Evolutionary conservation across 78 protist genomes (phyloP), one percentile per base, ranked within the genome.

Genomic region (Dictyostelium discoideum): DNA sequence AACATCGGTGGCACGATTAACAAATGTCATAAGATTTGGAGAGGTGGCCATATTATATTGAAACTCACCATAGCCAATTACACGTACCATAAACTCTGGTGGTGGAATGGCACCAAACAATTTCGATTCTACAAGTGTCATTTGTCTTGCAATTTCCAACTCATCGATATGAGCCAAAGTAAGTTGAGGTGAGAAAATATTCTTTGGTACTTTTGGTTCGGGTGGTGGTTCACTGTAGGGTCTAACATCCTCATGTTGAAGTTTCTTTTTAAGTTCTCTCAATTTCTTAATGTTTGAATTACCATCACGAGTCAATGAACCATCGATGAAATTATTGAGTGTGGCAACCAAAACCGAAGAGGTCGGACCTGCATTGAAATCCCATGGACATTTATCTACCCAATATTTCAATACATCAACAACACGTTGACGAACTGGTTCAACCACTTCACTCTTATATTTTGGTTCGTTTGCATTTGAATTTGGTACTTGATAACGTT

Each of bases 301-400:
- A 3, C 67, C 84, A 72, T 90, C 95, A 42, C 95, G 69, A 14
- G 95, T 90, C 6, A 90, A 60, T 42, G 95, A 39, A 73, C 95
- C 95, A 69, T 90, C 95, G 37, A 90, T 90, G 57, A 90, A 90
- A 63, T 82, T 90, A 50, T 90, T 82, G 4, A 90, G 42, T 8
- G 95, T 6, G 3, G 95, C 87, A 18, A 90, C 88, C 11, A 90
- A 48, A 10, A 81, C 85, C 0, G 77, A 86, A 9, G 95, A 86
- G 24, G 40, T 22, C 7, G 78, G 83, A 18, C 88, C 95, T 8
- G 88, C 74, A 26, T 82, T 90, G 40, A 90, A 90, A 54, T 90
- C 95, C 95, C 95, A 90, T 48, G 95, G 76, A 83, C 95, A 90
- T 54, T 90, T 90, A 46, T 90, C 95, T 1, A 90, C 85, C 95